Conservation (phyloP, 2,329 filamentous ascomycete genomes). For the Incumbomyces delicatus region DNA sequence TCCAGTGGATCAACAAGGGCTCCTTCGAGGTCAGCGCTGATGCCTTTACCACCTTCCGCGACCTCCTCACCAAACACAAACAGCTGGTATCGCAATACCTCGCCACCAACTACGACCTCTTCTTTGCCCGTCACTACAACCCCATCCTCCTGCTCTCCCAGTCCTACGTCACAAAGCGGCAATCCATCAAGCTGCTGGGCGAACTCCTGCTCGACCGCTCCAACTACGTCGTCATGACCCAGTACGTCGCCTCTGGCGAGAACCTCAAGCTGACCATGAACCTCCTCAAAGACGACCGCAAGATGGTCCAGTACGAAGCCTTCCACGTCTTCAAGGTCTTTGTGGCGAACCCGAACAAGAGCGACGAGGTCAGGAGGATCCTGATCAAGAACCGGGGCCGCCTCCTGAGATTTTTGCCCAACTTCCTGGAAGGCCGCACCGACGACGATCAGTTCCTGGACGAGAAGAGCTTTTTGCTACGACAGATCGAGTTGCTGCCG, state of each 20-base stretch:
- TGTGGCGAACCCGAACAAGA: slow-evolving; percentile 97
- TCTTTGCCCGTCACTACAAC: slow-evolving; percentile 68
- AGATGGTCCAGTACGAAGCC: slow-evolving; percentile 98
- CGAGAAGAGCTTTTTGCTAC: slow-evolving; percentile 92
- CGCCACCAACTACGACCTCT: slow-evolving; percentile 79
- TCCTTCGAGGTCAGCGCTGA: slow-evolving; percentile 95
- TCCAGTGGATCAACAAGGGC: slow-evolving; percentile 92
- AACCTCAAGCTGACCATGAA: slow-evolving; percentile 99
- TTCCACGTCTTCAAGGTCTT: slow-evolving; percentile 99
- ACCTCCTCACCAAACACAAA: slow-evolving; percentile 91
- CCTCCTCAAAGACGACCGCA: slow-evolving; percentile 82
- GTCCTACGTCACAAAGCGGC: slow-evolving; percentile 94
- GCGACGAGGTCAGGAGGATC: slow-evolving; percentile 88
- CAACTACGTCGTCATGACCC: slow-evolving; percentile 97
- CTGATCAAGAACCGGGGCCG: slow-evolving; percentile 93
- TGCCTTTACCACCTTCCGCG: slow-evolving; percentile 95
- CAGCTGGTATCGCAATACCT: slow-evolving; percentile 80
- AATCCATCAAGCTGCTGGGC: slow-evolving; percentile 93
- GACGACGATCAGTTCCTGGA: slow-evolving; percentile 98
- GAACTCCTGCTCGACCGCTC: slow-evolving; percentile 89
- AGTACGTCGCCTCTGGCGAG: slow-evolving; percentile 88
- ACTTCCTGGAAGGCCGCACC: slow-evolving; percentile 86
- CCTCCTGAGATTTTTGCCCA: slow-evolving; percentile 75
- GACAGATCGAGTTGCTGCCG: slow-evolving; percentile 58
- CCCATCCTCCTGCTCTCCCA: slow-evolving; percentile 76